A percentile compares a stretch with the other conserved stretches of the same genome.
These are phyloP conservation scores for Orbilia quercus DNA, from an alignment of 2,329 filamentous ascomycete genomes.

Conservation along the genomic window DNA sequence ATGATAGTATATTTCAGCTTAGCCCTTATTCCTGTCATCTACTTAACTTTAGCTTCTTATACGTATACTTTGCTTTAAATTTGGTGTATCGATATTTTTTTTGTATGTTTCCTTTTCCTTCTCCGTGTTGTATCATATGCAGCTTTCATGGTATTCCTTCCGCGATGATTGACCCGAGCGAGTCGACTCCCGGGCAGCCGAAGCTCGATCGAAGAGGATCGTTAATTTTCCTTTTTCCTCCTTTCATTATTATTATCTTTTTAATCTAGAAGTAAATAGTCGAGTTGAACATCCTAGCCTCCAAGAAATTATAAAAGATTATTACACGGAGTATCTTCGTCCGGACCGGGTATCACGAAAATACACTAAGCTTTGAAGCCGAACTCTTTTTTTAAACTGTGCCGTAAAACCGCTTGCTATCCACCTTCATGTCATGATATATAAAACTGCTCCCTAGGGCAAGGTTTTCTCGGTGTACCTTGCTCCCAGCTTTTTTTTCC, in stretches of 20 bases:
- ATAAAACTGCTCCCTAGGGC: too few relatives aligned
- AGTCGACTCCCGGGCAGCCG: neutral
- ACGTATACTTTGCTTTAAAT: slow-evolving; percentile 9
- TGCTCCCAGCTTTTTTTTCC: too few relatives aligned
- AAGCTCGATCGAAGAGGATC: too few relatives aligned
- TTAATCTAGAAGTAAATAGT: too few relatives aligned
- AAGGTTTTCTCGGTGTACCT: too few relatives aligned
- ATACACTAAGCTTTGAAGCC: neutral
- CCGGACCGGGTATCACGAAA: neutral
- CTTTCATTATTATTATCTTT: neutral
- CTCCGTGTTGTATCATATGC: slow-evolving; percentile 45
- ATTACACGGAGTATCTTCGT: slow-evolving; percentile 1
- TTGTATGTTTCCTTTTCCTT: slow-evolving; percentile 1
- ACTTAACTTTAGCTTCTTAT: too few relatives aligned
- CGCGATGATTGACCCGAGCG: too few relatives aligned
- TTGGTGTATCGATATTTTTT: neutral
- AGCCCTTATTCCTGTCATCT: too few relatives aligned
- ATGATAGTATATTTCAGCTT: neutral
- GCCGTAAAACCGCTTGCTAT: too few relatives aligned
- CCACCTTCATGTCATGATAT: too few relatives aligned
- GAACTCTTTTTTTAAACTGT: too few relatives aligned
- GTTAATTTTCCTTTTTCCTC: neutral
- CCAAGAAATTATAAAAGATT: neutral
- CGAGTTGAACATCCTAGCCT: too few relatives aligned
- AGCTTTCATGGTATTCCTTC: slow-evolving; percentile 2